Evolutionary conservation across 2,329 filamentous ascomycete species (phyloP), one percentile per base, ranked within the genome.

Genomic region (Pseudogymnoascus sp.): DNA sequence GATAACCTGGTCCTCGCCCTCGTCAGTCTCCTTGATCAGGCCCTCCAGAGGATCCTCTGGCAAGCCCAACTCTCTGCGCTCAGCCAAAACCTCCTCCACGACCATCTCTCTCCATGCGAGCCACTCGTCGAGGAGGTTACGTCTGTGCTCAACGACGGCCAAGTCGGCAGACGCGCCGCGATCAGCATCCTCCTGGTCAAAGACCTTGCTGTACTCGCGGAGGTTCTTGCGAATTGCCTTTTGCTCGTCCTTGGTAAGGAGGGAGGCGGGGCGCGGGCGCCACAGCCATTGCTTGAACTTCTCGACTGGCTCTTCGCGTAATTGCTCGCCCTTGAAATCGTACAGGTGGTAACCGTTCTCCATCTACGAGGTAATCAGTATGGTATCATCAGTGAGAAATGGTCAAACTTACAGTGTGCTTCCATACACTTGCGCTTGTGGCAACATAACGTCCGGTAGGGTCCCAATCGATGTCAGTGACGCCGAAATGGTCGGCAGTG

Each of bases 311-410:
- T 97, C 91, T 78, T 99, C 95, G 64, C 92, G 88, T 62, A 99
- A 85, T 62, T 89, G 84, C 70, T 90, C 88, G 67, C 94, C 95
- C 75, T 87, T 90, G 84, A 99, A 99, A 74, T 96, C 92, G 83
- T 97, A 97, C 65, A 99, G 80, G 76, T 97, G 93, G 81, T 96
- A 99, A 67, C 94, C 94, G 75, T 97, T 99, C 81, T 99, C 94
- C 91, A 97, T 96, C 91, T 96, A 72, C 59, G 59, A 19, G 59
- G 59, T 52, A 62, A 37, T 73, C 70, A 72, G 69, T 64, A 64
- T 65, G 49, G 62, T 60, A 55, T 58, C 29, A 52, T 35, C 31
- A 12, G 11, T 1, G 37, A 10, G 49, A 11, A 21, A 61, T 26
- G n/a, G 23, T 19, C 60, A 11, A 58, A 79, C 90, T 81, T 88